Evolutionary conservation across 495 filamentous ascomycete species (phyloP), one percentile per base, ranked within the genome.

Genomic region (Trichoderma virens): DNA sequence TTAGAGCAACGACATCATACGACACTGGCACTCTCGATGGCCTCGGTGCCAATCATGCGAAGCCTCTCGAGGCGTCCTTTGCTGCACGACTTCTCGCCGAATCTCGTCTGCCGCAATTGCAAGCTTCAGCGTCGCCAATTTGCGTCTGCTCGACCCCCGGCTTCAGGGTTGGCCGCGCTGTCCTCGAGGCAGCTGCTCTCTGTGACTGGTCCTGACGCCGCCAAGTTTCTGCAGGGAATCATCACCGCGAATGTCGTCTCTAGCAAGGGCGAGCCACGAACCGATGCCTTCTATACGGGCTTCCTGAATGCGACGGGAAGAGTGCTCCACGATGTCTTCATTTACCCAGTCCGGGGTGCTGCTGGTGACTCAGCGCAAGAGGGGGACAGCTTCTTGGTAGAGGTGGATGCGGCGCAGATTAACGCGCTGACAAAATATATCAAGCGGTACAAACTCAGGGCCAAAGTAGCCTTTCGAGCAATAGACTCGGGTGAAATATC

Each of bases 231-330:
- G 14, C 93, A 97, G 75, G 93, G 92, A 63, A 79, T 94, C 59
- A 86, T 91, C 56, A 96, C 93, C 0, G 83, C 85, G 64, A 89
- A 92, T 67, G 83, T 97, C 68, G 62, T 70, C 32, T 59, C 64
- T 31, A 65, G 64, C 69, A 62, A 65, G 25, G 67, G 34, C 41
- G 30, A 61, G 64, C 28, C 70, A 65, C 31, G 73, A 71, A 59
- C 75, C 60, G 11, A 74, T 65, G 85, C 85, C 18, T 85, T 85
- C 72, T 97, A 95, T 76, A 78, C 84, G 27, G 90, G 86, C 2
- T 97, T 98, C 70, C 83, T 98, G 14, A 96, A 87, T 67, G 91
- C 91, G 23, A 84, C 88, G 67, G 93, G 94, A 51, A 83, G 91
- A 45, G 79, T 97, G 11, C 78, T 97, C 30, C 84, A 92, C 74